Evolutionary conservation across 1,139 yeast genomes (phyloP), one percentile per base, ranked within the genome.

Genomic region (Taphrina deformans): DNA sequence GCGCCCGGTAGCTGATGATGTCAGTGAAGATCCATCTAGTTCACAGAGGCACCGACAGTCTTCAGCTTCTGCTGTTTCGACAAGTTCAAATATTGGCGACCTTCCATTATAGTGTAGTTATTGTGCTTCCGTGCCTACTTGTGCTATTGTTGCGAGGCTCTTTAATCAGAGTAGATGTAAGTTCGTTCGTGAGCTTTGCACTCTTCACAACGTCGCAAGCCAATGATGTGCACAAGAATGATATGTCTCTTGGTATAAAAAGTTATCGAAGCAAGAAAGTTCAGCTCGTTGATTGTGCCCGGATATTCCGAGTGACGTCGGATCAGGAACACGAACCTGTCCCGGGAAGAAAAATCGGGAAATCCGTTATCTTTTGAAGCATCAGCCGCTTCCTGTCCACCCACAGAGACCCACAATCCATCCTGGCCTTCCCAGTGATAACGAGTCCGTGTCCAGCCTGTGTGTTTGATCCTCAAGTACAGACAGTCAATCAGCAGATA

Each of bases 1-100:
- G 95, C 85, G 26, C 97, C 97, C 14, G 98, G 96, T 55, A 93
- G 82, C 75, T 75, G 53, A 16, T 40, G 62, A 33, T 45, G 16
- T 60, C 41, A 53, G 59, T 18, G n/a, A 14, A n/a, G 26, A 16
- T 29, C 29, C 7, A 9, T 12, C 12, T 3, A 16, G 27, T 5
- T 21, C 33, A 10, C 26, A 31, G 4, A 21, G 44, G 12, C 24
- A 24, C 55, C 4, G 18, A 59, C 63, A 38, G 55, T 59, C 24
- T 50, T 59, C 40, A 59, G 50, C 35, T 50, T 59, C 27, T 51
- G 55, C 51, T 59, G 63, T 26, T 51, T 48, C 31, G 63, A 59
- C 33, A 59, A 24, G 23, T 59, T 59, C n/a, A 24, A 50, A 29
- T 59, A 53, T 27, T 59, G 63, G 29, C 63, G 56, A 23, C 63